Evolutionary conservation across 257 asterid genomes (phyloP), one percentile per base, ranked within the genome.

Genomic region (Jasminum sambac): DNA sequence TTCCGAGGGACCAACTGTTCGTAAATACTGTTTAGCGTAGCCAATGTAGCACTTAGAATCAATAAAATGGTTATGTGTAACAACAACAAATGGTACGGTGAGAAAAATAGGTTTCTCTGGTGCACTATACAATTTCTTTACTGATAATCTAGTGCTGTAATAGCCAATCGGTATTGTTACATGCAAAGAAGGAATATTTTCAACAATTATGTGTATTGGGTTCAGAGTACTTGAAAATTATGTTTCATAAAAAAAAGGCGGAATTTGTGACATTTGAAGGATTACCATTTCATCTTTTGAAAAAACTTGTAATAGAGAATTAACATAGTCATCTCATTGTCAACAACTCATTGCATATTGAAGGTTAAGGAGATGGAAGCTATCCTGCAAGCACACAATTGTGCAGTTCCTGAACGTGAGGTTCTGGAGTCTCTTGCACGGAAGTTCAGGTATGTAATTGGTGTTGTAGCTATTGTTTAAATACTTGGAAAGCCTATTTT

Each of bases 331-430:
- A 26, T 24, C 46, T 46, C 40, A 3, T 5, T n/a, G 14, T 24
- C 41, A 70, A 48, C 23, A 59, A 8, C 48, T 6, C 43, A 10
- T 3, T 10, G 17, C 26, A 50, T 21, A 17, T 59, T 30, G 61
- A 79, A 93, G 98, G 97, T 93, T 64, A 87, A 87, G 34, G 98
- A 93, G 82, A 93, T 93, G 98, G 97, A 93, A 70, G 79, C 86
- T 66, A 84, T 87, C 50, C 72, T 93, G 80, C 93, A 90, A 77
- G 98, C 88, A 63, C 92, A 93, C 84, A 78, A 85, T 57, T 79
- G 71, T 66, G 71, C 83, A 57, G 89, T 93, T 64, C 98, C 98
- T 5, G 50, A 84, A 13, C 96, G 95, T 8, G 97, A 93, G 72
- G 67, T 89, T 77, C 92, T 90, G 2, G 89, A 78, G 14, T 78